Evolutionary conservation across 768 basidiomycete species (phyloP).

Genomic region (Trametes sanguinea): DNA sequence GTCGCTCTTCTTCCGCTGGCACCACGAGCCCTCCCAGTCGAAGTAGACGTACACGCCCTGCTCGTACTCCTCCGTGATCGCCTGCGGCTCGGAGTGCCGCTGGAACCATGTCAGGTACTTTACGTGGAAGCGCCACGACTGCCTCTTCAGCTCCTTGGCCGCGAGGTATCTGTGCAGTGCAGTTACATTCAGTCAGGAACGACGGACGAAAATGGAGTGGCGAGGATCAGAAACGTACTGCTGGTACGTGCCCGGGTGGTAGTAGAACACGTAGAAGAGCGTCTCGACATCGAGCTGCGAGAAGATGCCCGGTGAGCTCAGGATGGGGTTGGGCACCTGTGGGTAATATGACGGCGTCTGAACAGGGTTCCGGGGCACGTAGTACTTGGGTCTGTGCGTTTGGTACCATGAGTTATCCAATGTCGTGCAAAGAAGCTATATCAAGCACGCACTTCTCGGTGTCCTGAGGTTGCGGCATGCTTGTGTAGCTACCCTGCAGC

Average conservation of each 20-base stretch:
- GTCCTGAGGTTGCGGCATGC: constrained; percentile 89
- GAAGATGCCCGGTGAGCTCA: constrained; percentile 84
- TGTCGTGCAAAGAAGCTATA: not conserved
- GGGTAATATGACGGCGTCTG: constrained; percentile 94
- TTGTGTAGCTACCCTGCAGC: constrained; percentile 87
- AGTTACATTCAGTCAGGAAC: not conserved
- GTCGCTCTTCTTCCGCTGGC: constrained; percentile 96
- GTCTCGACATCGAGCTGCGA: constrained; percentile 95
- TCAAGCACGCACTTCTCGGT: constrained; percentile 78
- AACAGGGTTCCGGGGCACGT: constrained; percentile 90
- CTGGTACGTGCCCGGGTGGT: constrained; percentile 94
- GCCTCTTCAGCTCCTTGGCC: constrained; percentile 94
- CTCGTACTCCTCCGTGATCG: constrained; percentile 99
- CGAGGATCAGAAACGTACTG: constrained; percentile 59
- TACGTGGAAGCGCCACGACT: constrained; percentile 99
- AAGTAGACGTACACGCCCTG: constrained; percentile 99
- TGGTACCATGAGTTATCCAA: not conserved
- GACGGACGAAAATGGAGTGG: not conserved
- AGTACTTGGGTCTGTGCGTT: constrained; percentile 83
- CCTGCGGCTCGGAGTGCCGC: constrained; percentile 95
- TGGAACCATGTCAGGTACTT: constrained; percentile 99
- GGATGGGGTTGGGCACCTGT: constrained; percentile 76
- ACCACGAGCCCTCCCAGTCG: constrained; percentile 99
- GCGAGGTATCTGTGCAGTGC: constrained; percentile 72
- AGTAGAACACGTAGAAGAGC: constrained; percentile 98